Base-by-base conservation (phyloP, 2,329 filamentous ascomycete species). In the Leptographium flavum region DNA sequence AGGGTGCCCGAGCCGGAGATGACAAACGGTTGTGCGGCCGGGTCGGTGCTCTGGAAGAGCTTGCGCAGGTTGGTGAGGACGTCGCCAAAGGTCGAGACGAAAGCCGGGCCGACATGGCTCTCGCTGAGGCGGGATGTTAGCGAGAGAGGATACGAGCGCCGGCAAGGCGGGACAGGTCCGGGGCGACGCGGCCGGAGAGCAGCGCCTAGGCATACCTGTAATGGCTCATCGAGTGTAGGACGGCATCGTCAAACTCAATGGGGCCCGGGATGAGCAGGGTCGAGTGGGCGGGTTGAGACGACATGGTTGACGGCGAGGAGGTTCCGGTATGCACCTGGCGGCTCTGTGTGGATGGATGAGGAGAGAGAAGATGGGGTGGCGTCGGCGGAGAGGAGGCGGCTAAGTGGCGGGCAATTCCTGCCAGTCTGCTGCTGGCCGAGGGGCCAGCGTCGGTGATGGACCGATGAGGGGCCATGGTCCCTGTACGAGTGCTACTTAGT, bases 161-260 rank as follows among this genome's bases (percentile, higher is more conserved):
- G 15, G 21, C n/a, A 15, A 39, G n/a, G 2, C 13, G 17, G 9
- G 33, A 36, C 22, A 19, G 37, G 27, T 17, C 14, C 25, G 19
- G 11, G 17, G 14, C n/a, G 27, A 25, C 3, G 14, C 22, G 28
- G n/a, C 4, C n/a, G n/a, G n/a, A n/a, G n/a, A n/a, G n/a, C n/a
- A n/a, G n/a, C n/a, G n/a, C n/a, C n/a, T n/a, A 40, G 7, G 9
- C 38, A 66, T 69, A 87, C 83, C 84, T 90, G 69, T 83, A 94
- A 67, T 94, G 87, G 70, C 83, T 82, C 90, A 95, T 95, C 50
- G 87, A 86, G 64, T 88, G 77, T 43, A 95, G 78, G 49, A 96
- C 90, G 40, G 81, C 87, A 90, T 96, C 90, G 63, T 95, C 90
- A 60, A 95, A 95, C 69, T 96, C 90, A 63, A 96, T 94, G 58